These are phyloP conservation scores for Globisporangium splendens DNA, from an alignment of 352 stramenopile genomes.

Conservation along the genomic window DNA sequence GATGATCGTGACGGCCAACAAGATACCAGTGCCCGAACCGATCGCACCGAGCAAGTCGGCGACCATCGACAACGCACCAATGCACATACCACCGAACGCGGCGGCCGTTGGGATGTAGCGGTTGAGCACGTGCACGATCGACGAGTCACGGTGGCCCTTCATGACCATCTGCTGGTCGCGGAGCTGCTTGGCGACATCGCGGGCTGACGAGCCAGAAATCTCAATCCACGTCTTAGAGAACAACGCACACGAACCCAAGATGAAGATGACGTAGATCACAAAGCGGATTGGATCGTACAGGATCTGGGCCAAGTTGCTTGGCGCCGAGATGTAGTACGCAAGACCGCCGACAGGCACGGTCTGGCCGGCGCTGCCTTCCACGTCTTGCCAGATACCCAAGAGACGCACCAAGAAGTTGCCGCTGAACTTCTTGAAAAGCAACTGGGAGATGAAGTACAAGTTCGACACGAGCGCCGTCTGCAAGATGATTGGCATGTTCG, in stretches of 20 bases:
- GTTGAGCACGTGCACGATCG: conserved; percentile 98
- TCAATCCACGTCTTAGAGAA: conserved; percentile 99
- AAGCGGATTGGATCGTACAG: conserved; percentile 98
- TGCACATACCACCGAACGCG: conserved; percentile 99
- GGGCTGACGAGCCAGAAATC: conserved; percentile 95
- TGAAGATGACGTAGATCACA: conserved; percentile 99
- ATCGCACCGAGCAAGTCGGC: conserved; percentile 98
- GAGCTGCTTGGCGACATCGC: conserved; percentile 98
- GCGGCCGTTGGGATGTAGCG: conserved; percentile 99
- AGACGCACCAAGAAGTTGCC: conserved; percentile 98
- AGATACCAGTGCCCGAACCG: conserved; percentile 98
- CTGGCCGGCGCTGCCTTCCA: conserved; percentile 91
- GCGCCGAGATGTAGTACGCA: conserved; percentile 98
- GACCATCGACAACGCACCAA: conserved; percentile 98
- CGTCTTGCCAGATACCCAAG: conserved; percentile 97
- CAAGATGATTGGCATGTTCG: conserved; percentile 99
- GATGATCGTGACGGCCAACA: conserved; percentile 99
- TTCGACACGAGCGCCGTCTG: conserved; percentile 99
- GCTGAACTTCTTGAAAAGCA: conserved; percentile 98
- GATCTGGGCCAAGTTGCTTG: conserved; percentile 94
- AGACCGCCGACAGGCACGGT: conserved; percentile 96
- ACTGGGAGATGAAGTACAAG: conserved; percentile 99
- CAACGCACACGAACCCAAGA: conserved; percentile 97
- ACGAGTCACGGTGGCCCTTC: conserved; percentile 98
- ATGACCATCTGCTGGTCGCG: conserved; percentile 99